Conservation (phyloP, 1,139 yeast species). For the Hyphopichia pseudoburtonii region DNA sequence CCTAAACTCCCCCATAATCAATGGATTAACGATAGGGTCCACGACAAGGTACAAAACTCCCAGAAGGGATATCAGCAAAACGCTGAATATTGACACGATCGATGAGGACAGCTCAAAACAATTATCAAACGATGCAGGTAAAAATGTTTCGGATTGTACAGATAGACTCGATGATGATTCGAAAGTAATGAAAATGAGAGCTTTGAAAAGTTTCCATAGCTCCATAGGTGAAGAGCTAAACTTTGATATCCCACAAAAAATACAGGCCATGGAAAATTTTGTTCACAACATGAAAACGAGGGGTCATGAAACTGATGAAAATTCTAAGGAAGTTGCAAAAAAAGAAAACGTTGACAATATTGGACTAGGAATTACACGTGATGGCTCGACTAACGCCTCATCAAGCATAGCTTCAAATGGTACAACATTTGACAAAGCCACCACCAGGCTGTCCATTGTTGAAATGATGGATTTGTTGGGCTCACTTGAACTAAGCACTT, state of each 20-base stretch:
- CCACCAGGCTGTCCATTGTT: conserved; percentile 15
- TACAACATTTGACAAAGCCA: conserved; percentile 1
- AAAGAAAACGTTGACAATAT: no score
- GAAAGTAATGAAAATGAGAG: conserved; percentile 9
- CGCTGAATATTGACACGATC: no score
- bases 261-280: conserved; percentile 16
- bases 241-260: conserved; percentile 14
- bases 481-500: conserved; percentile 16
- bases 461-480: conserved; percentile 20
- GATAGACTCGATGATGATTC: no score
- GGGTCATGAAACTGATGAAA: no score
- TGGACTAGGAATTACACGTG: conserved; percentile 2
- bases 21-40: conserved; percentile 38
- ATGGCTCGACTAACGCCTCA: neutral
- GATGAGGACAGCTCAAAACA: no score
- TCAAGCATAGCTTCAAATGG: neutral
- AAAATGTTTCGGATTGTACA: neutral
- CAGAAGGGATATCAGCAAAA: no score
- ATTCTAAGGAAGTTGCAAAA: no score
- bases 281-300: no score
- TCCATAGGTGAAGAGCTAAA: conserved; percentile 33
- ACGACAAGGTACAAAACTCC: conserved; percentile 16
- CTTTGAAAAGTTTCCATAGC: conserved; percentile 28
- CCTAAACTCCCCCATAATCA: conserved; percentile 35
- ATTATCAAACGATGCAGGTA: no score